Evolutionary conservation across 768 basidiomycete species (phyloP), one percentile per base, ranked within the genome.

Genomic region (Suillus weaverae): DNA sequence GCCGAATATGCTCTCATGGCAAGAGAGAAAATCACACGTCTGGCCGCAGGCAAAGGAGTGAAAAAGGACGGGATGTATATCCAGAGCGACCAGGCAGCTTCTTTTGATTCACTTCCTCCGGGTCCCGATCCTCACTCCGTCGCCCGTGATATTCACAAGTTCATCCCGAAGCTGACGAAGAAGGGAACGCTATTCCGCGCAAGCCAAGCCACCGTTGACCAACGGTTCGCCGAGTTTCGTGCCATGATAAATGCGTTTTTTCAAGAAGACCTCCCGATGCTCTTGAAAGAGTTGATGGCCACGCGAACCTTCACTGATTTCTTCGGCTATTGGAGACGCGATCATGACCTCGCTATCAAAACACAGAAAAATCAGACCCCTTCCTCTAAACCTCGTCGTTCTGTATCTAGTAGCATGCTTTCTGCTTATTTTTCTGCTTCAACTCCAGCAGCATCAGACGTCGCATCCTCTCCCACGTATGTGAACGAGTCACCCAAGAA

Each of bases 91-190:
- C 80, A 82, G 63, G 92, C 92, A 2, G 88, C 92, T 1, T 94
- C 92, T 16, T 94, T 89, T 81, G 92, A 94, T 61, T 93, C 91
- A 1, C 82, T 94, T 22, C 92, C 92, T 14, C 89, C 90, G 8
- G 92, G 91, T 9, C 92, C 92, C n/a, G 83, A 91, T 69, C 90
- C 91, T 6, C 85, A 84, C 56, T 87, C 88, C 16, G 84, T 94
- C 50, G 86, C 87, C n/a, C 83, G 80, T 60, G 85, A 90, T 65
- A 82, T 93, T 48, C 90, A 92, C 70, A 69, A 83, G 6, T 76
- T 86, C 69, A 72, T 94, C 3, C 92, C 92, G 22, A 81, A 80
- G 62, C 81, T 94, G 46, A 84, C 86, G 3, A 90, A 88, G 76
- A 91, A 88, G 70, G 88, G 85, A 4, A 87, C 87, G 0, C 69